A percentile compares a stretch with the other conserved stretches of the same genome.
These are phyloP conservation scores for Dillenia turbinata DNA, from an alignment of 164 flowering plant genomes.

Conservation along the genomic window DNA sequence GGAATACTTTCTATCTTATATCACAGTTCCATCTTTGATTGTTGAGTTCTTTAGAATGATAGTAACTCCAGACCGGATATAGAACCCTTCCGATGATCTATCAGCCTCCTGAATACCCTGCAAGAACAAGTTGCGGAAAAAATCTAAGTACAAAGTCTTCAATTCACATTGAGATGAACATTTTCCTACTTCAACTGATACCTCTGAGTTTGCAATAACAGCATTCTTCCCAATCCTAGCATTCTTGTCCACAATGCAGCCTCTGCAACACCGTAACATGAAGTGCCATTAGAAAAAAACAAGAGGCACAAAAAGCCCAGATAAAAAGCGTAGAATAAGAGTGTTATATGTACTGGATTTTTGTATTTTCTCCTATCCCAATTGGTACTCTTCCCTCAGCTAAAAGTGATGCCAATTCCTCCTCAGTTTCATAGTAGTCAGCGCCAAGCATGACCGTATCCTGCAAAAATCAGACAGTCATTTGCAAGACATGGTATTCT, in stretches of 20 bases:
- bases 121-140: slow-evolving; percentile 4
- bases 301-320: neutral
- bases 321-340: neutral
- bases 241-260: slow-evolving; percentile 91
- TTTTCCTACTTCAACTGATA: slow-evolving; percentile 11
- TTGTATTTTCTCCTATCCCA: slow-evolving; percentile 89
- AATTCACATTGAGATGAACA: too few species aligned
- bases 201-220: slow-evolving; percentile 79
- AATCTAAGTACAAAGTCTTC: too few species aligned
- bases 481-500: neutral
- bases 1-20: slow-evolving; percentile 19
- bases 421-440: slow-evolving; percentile 79
- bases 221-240: slow-evolving; percentile 90
- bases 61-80: slow-evolving; percentile 84
- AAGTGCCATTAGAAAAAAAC: slow-evolving; percentile 4
- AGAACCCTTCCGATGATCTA: slow-evolving; percentile 84
- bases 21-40: slow-evolving; percentile 66
- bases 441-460: slow-evolving; percentile 99
- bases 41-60: slow-evolving; percentile 60
- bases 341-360: slow-evolving; percentile 47
- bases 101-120: slow-evolving; percentile 94
- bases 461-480: slow-evolving; percentile 31
- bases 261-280: slow-evolving; percentile 30
- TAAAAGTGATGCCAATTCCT: slow-evolving; percentile 52
- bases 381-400: slow-evolving; percentile 89